Base-by-base conservation (phyloP, 23 red algal genomes). In the Gracilaria caudata region DNA sequence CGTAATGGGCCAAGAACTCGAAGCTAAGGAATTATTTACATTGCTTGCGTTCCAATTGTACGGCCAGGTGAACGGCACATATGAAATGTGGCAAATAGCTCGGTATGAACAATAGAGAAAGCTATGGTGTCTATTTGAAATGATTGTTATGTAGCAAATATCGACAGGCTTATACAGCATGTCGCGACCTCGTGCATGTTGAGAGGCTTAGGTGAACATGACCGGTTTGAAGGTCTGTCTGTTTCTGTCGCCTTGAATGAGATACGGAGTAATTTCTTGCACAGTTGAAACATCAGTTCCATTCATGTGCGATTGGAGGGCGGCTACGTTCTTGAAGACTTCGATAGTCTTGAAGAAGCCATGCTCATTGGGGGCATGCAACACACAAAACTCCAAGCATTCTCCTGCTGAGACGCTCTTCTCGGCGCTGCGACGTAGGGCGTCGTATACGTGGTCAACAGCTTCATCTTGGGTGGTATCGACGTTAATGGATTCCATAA, bases 361-460 rank as follows among this genome's bases (percentile, higher is more conserved):
- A 26, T 70, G 57, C 38, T 91, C 71, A 33, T 64, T 54, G 12
- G 87, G 61, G 9, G 66, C 57, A 8, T 81, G 64, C 21, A 91
- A 63, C 23, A 91, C 78, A 43, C 77, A 81, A 82, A 91, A 91
- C 45, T 91, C 87, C 64, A 91, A 77, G 38, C 87, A 91, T 40
- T 64, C 71, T 26, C 87, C 87, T 21, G 61, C 59, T 11, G 78
- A 73, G 37, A 91, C 87, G 1, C 59, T 73, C 14, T 14, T 60
- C 77, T 91, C 87, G 30, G 87, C 87, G 34, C 43, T 73, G 8
- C 47, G 53, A 19, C 46, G 38, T 30, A 91, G 66, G 28, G 59
- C 77, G 37, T 81, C 87, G 28, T 29, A 26, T 10, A 91, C 87
- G 20, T 57, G 56, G 28, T 91, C 65, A 32, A 72, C 41, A 29